These are phyloP conservation scores for Phialophora macrospora DNA, from an alignment of 2,329 filamentous ascomycete species.

Conservation along the genomic window DNA sequence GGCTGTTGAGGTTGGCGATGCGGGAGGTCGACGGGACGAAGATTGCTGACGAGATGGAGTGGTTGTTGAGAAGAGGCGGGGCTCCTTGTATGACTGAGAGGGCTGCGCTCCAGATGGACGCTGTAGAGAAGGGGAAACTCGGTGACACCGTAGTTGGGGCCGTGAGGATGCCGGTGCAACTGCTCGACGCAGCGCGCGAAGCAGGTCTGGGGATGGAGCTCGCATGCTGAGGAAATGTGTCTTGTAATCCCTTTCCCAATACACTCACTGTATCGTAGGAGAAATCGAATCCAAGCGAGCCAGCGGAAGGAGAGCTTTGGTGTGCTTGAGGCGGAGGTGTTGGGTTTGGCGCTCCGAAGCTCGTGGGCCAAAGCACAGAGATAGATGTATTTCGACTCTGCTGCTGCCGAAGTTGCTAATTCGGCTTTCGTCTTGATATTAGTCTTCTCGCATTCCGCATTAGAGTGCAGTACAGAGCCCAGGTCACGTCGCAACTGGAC, in stretches of 20 bases:
- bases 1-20: not conserved
- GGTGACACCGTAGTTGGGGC: not conserved
- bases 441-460: not conserved
- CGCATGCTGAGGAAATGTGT: conserved; percentile 22
- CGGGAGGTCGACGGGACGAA: not conserved
- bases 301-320: not conserved
- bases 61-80: not conserved
- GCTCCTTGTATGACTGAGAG: not conserved
- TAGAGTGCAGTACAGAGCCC: not conserved
- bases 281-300: not conserved
- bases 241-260: not conserved
- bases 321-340: not conserved
- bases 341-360: not conserved
- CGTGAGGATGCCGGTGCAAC: not conserved
- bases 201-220: conserved; percentile 49
- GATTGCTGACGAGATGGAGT: not conserved
- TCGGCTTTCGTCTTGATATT: not conserved
- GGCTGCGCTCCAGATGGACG: too few relatives aligned
- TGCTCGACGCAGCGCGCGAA: conserved; percentile 49
- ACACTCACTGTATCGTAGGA: not conserved
- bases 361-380: not conserved
- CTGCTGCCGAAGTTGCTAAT: not conserved
- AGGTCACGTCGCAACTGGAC: not conserved
- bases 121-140: not conserved
- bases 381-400: not conserved